Evolutionary conservation across 257 asterid genomes (phyloP), one percentile per base, ranked within the genome.

Genomic region (Echites panduratus): DNA sequence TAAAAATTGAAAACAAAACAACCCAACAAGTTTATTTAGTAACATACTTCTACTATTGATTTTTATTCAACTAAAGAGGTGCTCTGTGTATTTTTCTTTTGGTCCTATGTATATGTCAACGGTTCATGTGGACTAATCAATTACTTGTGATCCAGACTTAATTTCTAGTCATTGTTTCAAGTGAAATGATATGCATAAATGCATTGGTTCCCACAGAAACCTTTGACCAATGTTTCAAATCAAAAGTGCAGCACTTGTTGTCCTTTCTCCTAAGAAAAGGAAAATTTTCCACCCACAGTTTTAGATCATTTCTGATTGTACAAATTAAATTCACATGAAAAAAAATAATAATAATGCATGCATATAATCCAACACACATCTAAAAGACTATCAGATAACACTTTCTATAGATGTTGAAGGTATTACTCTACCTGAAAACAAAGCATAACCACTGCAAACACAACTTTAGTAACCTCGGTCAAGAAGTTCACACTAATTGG

Each of bases 401-500:
- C 5, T 70, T 32, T 72, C 17, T 49, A 73, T 27, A 35, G 73
- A 35, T 47, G 56, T 64, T 66, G 73, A 72, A 74, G 48, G 64
- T 53, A 20, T 35, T 26, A 68, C 35, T 16, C 27, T 89, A 95
- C 99, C 99, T 95, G 96, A 43, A 92, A 71, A 75, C 91, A 85
- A 65, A 95, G 98, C 99, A 95, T 95, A 64, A 84, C 57, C 70
- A 92, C 58, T 67, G 99, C 99, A 85, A 95, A 92, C 54, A 88
- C 22, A 71, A 95, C 93, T 82, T 95, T 95, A 40, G 90, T 79
- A 75, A 88, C 73, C 87, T 92, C 99, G 14, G 93, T 92, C 90
- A 95, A 77, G 77, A 92, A 95, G 85, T 95, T 95, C 81, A 95
- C 98, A 73, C 99, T 92, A 61, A 95, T 89, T 70, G 99, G 98